Conservation (phyloP, 306 rosid species). For the Hylodesmum podocarpum region DNA sequence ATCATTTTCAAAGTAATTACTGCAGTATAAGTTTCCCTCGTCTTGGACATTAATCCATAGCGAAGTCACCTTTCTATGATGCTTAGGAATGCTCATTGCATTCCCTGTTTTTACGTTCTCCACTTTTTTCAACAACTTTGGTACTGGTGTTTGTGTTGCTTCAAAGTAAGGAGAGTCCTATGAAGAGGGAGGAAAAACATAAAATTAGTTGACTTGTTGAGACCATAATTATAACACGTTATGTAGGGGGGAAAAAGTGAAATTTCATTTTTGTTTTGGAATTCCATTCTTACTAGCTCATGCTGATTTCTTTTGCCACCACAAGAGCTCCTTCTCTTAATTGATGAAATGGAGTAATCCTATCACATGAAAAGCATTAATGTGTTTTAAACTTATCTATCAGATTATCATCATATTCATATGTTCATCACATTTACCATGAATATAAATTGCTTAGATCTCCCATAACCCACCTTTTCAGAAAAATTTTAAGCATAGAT, state of each 20-base stretch:
- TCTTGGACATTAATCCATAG: slow-evolving; percentile 5
- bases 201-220: slow-evolving; percentile 12
- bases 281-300: slow-evolving; percentile 44
- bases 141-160: slow-evolving; percentile 71
- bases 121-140: slow-evolving; percentile 73
- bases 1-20: slow-evolving; percentile 3
- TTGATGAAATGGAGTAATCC: slow-evolving; percentile 78
- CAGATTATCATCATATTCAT: slow-evolving; percentile 2
- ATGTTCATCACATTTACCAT: not conserved
- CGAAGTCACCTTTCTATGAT: slow-evolving; percentile 71
- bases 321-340: slow-evolving; percentile 57
- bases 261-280: slow-evolving; percentile 28
- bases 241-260: slow-evolving; percentile 23
- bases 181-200: slow-evolving; percentile 24
- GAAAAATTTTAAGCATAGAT: slow-evolving; percentile 4
- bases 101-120: slow-evolving; percentile 65
- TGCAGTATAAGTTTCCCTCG: slow-evolving; percentile 19
- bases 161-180: slow-evolving; percentile 66
- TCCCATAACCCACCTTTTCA: not conserved
- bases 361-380: slow-evolving; percentile 35
- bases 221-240: slow-evolving; percentile 25
- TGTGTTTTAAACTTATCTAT: not conserved
- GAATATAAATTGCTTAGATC: not conserved
- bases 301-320: slow-evolving; percentile 60
- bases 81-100: slow-evolving; percentile 69